Percentiles rank a stretch among this genome's conserved stretches.
Evolutionary conservation across 192 early-diverging fungal genomes (phyloP).

Genomic region (Spizellomyces punctatus): DNA sequence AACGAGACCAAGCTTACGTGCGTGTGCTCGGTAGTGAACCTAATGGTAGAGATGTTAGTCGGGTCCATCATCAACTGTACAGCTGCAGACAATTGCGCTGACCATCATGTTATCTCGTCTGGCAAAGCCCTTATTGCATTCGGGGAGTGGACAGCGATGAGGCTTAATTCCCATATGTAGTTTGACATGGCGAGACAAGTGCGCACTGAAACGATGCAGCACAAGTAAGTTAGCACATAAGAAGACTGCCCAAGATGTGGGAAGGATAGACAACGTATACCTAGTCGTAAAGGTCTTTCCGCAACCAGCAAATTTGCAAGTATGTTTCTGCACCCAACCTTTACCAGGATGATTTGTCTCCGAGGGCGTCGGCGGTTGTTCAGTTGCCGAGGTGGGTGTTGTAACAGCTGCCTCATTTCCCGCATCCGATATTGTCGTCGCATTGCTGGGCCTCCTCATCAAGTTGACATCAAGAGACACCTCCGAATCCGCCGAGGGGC

Average conservation of each 20-base stretch:
- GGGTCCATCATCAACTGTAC: background rate
- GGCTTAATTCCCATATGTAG: conserved; percentile 23
- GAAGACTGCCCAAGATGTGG: background rate
- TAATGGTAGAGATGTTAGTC: background rate
- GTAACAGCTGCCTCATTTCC: background rate
- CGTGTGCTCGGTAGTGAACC: conserved; percentile 26
- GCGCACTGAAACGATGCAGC: background rate
- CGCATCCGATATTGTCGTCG: background rate
- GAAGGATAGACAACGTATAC: background rate
- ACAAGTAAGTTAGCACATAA: background rate
- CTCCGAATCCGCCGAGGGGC: too few relatives aligned
- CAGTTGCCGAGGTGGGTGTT: background rate
- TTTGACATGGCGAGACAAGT: conserved; percentile 15
- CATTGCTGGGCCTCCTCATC: background rate
- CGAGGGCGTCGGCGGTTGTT: background rate
- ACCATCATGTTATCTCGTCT: conserved; percentile 33
- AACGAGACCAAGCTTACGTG: conserved; percentile 13
- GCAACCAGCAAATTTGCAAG: conserved; percentile 14
- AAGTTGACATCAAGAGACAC: background rate
- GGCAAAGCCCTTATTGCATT: conserved; percentile 27
- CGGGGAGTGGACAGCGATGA: conserved; percentile 23
- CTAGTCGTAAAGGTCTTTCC: conserved; percentile 19
- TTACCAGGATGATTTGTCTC: conserved; percentile 5
- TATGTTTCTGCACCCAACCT: conserved; percentile 7
- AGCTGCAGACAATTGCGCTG: background rate